Conservation (phyloP, 73 alveolate species). For the Strombidium stylifer region DNA sequence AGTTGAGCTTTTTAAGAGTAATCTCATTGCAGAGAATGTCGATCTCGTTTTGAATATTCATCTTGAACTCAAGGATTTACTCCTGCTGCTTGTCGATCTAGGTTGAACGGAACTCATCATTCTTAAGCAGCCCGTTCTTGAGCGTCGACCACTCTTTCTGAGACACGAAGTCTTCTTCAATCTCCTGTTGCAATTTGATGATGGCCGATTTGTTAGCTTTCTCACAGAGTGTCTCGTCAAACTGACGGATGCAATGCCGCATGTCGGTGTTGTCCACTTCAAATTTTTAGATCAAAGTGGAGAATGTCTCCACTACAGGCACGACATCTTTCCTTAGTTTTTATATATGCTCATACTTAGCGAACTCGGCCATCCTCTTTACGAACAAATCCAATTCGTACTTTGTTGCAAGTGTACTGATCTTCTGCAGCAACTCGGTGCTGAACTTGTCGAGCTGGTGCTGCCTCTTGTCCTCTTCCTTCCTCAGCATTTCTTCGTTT, state of each 20-base stretch:
- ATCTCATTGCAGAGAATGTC: not conserved
- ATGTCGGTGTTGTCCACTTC: not conserved
- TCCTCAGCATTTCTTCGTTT: no score
- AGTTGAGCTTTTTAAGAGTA: not conserved
- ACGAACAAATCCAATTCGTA: not conserved
- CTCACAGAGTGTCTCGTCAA: conserved; percentile 31
- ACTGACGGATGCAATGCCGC: conserved; percentile 16
- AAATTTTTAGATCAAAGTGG: not conserved
- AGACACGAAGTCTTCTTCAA: not conserved
- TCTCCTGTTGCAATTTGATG: not conserved
- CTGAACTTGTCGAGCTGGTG: no score
- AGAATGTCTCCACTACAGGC: conserved; percentile 1
- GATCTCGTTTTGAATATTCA: not conserved
- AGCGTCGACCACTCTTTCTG: conserved; percentile 25
- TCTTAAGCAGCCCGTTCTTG: not conserved
- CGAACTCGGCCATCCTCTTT: not conserved
- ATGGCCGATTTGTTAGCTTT: conserved; percentile 17
- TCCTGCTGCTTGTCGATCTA: conserved; percentile 2
- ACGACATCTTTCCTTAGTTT: not conserved
- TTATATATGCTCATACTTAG: not conserved
- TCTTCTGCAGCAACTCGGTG: no score
- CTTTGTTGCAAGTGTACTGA: no score
- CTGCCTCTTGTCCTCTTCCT: no score
- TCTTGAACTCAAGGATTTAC: not conserved
- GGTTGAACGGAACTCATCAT: not conserved